phyloP scores from a whole-genome alignment of 768 basidiomycete species.

The Lactarius psammicola region DNA sequence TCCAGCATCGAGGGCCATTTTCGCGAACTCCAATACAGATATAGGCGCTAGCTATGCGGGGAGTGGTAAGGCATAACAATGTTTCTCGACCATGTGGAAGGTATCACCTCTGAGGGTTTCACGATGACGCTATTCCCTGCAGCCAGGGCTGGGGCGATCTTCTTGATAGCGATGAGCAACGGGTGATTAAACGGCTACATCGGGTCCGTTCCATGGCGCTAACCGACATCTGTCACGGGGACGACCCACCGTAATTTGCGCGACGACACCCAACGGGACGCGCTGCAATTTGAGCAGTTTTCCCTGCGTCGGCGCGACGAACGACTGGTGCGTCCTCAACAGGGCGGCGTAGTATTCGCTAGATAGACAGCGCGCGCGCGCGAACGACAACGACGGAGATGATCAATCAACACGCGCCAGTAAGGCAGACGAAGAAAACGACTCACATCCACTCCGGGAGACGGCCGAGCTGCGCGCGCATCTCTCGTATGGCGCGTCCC shows the following conservation, averaged over 20 bases:
- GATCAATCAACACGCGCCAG: not conserved
- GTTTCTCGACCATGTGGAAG: not conserved
- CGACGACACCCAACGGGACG: constrained; percentile 84
- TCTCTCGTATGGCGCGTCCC: constrained; percentile 78
- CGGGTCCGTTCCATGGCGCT: not conserved
- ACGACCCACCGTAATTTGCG: constrained; percentile 70
- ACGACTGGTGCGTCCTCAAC: constrained; percentile 64
- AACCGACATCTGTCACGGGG: not conserved
- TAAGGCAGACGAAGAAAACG: not conserved
- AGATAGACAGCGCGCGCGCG: not conserved
- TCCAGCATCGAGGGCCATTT: constrained; percentile 63
- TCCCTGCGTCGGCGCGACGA: constrained; percentile 77
- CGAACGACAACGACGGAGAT: not conserved
- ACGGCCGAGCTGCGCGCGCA: constrained; percentile 73
- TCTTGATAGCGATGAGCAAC: constrained; percentile 84
- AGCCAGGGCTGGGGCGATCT: constrained; percentile 81
- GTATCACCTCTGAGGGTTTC: constrained; percentile 70
- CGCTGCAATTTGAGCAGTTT: constrained; percentile 75
- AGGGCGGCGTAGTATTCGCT: constrained; percentile 80
- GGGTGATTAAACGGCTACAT: constrained; percentile 85
- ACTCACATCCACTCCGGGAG: constrained; percentile 86
- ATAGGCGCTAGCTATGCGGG: constrained; percentile 64
- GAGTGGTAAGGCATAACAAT: not conserved
- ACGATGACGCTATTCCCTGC: constrained; percentile 83
- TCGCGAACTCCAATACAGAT: constrained; percentile 73